phyloP scores from a whole-genome alignment of 129 eudicot species.

The Flaveria sonorensis region DNA sequence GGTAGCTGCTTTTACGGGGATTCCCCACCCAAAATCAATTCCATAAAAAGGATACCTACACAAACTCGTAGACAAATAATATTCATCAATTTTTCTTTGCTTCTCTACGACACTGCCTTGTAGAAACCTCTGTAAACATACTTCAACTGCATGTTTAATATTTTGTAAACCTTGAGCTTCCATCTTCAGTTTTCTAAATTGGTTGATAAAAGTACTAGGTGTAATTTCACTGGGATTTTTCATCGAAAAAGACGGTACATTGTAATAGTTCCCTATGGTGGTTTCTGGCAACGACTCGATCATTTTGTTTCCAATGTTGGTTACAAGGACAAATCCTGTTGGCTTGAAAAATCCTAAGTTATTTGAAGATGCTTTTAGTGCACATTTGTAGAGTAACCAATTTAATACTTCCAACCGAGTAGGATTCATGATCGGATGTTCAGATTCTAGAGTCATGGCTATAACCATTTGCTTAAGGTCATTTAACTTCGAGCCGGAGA shows the following conservation, averaged over 20 bases:
- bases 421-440: conserved; percentile 21
- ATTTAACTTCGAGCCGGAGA: conserved; percentile 6
- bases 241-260: neutral
- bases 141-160: neutral
- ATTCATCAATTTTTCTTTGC: neutral
- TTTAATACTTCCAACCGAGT: conserved; percentile 33
- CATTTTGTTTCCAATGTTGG: conserved; percentile 20
- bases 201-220: neutral
- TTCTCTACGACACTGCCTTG: neutral
- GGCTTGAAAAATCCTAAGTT: conserved; percentile 12
- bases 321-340: neutral
- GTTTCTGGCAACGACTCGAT: neutral
- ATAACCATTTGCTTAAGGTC: conserved; percentile 15
- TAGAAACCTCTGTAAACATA: neutral
- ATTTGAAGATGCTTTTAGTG: conserved; percentile 1
- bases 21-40: conserved; percentile 44
- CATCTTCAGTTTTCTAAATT: conserved; percentile 10
- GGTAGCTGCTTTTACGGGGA: conserved; percentile 13
- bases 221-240: neutral
- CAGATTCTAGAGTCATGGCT: neutral
- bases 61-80: conserved; percentile 6
- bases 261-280: neutral
- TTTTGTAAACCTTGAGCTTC: conserved; percentile 2
- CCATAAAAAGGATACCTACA: conserved; percentile 24
- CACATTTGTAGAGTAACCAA: conserved; percentile 28